Conservation (phyloP, 352 stramenopile species). For the Phytopythium litorale region DNA sequence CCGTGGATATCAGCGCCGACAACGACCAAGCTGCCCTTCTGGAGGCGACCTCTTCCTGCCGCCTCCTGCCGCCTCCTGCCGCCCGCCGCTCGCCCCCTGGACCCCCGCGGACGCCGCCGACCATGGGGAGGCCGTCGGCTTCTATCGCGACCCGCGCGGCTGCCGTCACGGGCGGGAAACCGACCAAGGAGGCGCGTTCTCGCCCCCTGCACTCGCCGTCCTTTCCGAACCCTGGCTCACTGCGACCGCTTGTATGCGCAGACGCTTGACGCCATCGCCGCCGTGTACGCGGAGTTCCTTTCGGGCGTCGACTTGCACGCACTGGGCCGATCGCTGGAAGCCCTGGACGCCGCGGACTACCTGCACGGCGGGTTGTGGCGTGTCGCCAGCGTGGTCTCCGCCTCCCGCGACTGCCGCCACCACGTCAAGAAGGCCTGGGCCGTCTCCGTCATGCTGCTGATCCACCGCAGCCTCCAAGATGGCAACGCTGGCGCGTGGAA, state of each 20-base stretch:
- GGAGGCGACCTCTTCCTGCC: not conserved
- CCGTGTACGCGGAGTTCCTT: conserved; percentile 37
- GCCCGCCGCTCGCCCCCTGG: not conserved
- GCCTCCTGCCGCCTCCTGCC: not conserved
- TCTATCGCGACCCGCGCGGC: conserved; percentile 1
- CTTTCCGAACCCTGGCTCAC: not conserved
- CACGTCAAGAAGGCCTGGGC: conserved; percentile 41
- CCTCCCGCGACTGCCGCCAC: conserved; percentile 18
- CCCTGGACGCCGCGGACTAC: conserved; percentile 25
- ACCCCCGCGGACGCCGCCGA: not conserved
- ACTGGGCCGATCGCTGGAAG: conserved; percentile 16
- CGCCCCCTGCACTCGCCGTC: not conserved
- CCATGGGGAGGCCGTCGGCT: not conserved
- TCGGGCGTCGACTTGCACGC: conserved; percentile 14
- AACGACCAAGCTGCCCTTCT: not conserved
- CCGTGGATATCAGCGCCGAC: not conserved
- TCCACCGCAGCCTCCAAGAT: conserved; percentile 1
- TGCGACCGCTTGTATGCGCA: not conserved
- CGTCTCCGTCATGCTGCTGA: conserved; percentile 41
- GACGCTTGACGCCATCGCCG: conserved; percentile 24
- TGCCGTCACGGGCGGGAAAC: conserved; percentile 11
- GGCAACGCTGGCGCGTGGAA: conserved; percentile 11
- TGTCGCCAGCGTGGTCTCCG: conserved; percentile 15
- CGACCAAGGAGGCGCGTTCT: conserved; percentile 24
- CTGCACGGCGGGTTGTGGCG: conserved; percentile 58